A percentile compares a stretch with the other conserved stretches of the same genome.
These are phyloP conservation scores for Cucurbitaria berberidis DNA, from an alignment of 2,329 filamentous ascomycete genomes.

Conservation along the genomic window DNA sequence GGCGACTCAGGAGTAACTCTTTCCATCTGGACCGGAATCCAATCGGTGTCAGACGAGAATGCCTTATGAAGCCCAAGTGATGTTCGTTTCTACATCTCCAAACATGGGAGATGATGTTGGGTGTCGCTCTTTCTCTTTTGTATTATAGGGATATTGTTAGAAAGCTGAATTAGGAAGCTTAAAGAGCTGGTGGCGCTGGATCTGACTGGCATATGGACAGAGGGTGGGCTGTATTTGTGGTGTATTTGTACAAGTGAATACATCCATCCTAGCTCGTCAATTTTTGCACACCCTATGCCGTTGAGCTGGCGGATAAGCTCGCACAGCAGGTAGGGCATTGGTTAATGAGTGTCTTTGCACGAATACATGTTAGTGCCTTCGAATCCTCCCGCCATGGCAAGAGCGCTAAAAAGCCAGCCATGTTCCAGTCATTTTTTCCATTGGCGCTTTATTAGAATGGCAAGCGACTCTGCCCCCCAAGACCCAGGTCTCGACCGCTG, in stretches of 20 bases:
- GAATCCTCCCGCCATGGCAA: too few relatives aligned
- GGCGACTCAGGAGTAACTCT: constrained; percentile 39
- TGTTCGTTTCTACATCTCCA: not conserved
- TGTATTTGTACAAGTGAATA: constrained; percentile 16
- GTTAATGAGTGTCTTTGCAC: too few relatives aligned
- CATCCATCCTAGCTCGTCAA: constrained; percentile 4
- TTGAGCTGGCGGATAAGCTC: not conserved
- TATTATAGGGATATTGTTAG: constrained; percentile 22
- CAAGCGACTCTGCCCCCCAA: too few relatives aligned
- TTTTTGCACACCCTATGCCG: not conserved
- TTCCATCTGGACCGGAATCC: not conserved
- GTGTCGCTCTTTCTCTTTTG: constrained; percentile 14
- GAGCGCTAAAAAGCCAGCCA: too few relatives aligned
- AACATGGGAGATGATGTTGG: constrained; percentile 1
- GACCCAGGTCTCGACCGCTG: too few relatives aligned
- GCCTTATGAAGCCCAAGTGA: not conserved
- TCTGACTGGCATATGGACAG: constrained; percentile 5
- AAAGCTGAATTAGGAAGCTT: constrained; percentile 17
- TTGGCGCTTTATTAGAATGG: too few relatives aligned
- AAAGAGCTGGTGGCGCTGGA: constrained; percentile 17
- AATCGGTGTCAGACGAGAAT: not conserved
- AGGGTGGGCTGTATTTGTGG: constrained; percentile 3
- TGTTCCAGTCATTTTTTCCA: too few relatives aligned
- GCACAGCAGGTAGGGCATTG: too few relatives aligned
- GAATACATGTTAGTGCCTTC: too few relatives aligned